A percentile compares a stretch with the other conserved stretches of the same genome.
These are phyloP conservation scores for Epichloe hybrida DNA, from an alignment of 2,329 filamentous ascomycete species.

Conservation along the genomic window DNA sequence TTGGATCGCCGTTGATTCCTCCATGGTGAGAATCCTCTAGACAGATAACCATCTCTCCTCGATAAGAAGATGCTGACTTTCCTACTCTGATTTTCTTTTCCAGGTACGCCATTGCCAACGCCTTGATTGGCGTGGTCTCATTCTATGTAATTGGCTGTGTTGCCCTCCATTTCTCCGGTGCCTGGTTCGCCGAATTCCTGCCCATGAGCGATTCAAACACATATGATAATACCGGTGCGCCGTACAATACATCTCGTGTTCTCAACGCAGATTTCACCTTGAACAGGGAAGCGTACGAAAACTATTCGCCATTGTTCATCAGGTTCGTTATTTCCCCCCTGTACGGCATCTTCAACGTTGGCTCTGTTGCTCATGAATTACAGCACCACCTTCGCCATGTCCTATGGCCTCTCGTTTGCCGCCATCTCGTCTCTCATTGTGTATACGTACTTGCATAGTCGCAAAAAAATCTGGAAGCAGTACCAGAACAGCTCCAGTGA, in stretches of 20 bases:
- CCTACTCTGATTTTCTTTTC: background rate
- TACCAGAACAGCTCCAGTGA: conserved; percentile 45
- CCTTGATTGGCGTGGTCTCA: conserved; percentile 49
- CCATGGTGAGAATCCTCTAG: conserved; percentile 39
- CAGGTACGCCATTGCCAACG: conserved; percentile 61
- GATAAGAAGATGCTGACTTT: too few species aligned
- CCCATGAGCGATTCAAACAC: conserved; percentile 57
- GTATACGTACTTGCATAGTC: conserved; percentile 53
- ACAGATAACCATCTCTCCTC: too few species aligned
- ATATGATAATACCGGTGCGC: conserved; percentile 55
- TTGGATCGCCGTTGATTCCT: conserved; percentile 54
- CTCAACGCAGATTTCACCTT: conserved; percentile 48
- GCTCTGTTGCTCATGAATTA: background rate
- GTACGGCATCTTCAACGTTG: too few species aligned
- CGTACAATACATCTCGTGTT: conserved; percentile 52
- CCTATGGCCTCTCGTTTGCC: conserved; percentile 60
- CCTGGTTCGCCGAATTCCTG: conserved; percentile 51
- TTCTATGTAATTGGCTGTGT: conserved; percentile 51
- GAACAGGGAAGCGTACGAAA: conserved; percentile 48
- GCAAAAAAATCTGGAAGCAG: conserved; percentile 51
- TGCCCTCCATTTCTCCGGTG: conserved; percentile 51
- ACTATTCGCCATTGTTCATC: conserved; percentile 55
- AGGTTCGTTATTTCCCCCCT: conserved; percentile 20
- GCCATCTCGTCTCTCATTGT: conserved; percentile 56
- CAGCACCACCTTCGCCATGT: conserved; percentile 57